Evolutionary conservation across 75 land plant species (phyloP).

Genomic region (Pinus albicaulis): DNA sequence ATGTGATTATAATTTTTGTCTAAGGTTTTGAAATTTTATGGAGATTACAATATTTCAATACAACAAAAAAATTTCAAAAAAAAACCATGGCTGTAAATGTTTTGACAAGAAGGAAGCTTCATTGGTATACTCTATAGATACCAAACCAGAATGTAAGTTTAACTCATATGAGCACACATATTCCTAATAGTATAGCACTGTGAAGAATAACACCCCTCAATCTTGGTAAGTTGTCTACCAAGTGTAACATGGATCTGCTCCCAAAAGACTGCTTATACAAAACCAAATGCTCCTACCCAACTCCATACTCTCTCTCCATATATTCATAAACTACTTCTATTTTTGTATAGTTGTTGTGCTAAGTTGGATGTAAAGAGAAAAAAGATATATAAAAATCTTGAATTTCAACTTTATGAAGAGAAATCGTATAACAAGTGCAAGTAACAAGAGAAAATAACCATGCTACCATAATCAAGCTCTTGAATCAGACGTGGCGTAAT

Average conservation of each 20-base stretch:
- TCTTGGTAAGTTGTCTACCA: constrained; percentile 66
- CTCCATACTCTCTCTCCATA: constrained; percentile 66
- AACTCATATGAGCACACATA: constrained; percentile 73
- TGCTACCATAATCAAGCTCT: background rate
- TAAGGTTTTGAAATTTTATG: background rate
- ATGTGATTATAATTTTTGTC: no score
- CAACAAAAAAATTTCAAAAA: background rate
- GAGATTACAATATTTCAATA: background rate
- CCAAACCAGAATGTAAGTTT: constrained; percentile 69
- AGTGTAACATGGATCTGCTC: constrained; percentile 81
- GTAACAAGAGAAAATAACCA: background rate
- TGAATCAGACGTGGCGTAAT: no score
- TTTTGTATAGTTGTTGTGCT: constrained; percentile 79
- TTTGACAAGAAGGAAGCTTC: background rate
- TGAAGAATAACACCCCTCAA: constrained; percentile 82
- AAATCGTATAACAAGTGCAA: background rate
- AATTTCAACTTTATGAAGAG: background rate
- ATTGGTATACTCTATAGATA: constrained; percentile 60
- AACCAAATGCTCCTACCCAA: constrained; percentile 77
- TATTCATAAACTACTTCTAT: constrained; percentile 85
- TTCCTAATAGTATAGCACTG: constrained; percentile 85
- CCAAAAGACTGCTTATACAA: constrained; percentile 92
- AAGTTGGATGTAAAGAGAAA: constrained; percentile 57
- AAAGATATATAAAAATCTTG: background rate
- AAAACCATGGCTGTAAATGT: background rate